Percentiles rank a stretch among this genome's conserved stretches.
Evolutionary conservation across 2,329 filamentous ascomycete species (phyloP).

Genomic region (Aspergillus sergii): DNA sequence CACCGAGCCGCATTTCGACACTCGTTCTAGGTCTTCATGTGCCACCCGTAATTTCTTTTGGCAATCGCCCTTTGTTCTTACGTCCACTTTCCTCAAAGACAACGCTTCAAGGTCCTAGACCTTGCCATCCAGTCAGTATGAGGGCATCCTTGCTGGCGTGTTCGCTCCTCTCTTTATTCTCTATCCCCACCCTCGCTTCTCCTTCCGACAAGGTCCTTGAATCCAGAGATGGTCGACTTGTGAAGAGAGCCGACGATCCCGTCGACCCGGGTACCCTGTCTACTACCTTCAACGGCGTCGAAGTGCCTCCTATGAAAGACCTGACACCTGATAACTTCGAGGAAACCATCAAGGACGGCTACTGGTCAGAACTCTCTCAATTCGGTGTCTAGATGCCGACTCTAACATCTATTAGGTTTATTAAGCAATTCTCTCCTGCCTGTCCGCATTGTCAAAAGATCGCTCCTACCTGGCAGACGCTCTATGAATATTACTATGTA

Average conservation of each 20-base stretch:
- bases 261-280: constrained; percentile 25
- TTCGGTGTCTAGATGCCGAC: neutral
- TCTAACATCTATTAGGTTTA: constrained; percentile 44
- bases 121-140: constrained; percentile 34
- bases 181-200: constrained; percentile 36
- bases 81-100: constrained; percentile 5
- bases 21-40: constrained; percentile 27
- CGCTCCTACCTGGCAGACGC: constrained; percentile 83
- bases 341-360: constrained; percentile 53
- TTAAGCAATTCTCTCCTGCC: constrained; percentile 56
- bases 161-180: constrained; percentile 42
- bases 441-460: constrained; percentile 75
- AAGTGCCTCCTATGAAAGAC: constrained; percentile 54
- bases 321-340: constrained; percentile 52
- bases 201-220: constrained; percentile 24
- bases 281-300: constrained; percentile 54
- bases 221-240: constrained; percentile 24
- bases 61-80: constrained; percentile 17
- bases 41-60: constrained; percentile 33
- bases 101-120: constrained; percentile 16
- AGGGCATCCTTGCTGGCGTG: constrained; percentile 39
- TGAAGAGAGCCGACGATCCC: constrained; percentile 30
- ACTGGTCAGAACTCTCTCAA: constrained; percentile 46
- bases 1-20: constrained; percentile 14
- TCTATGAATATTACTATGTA: constrained; percentile 86